phyloP scores from a whole-genome alignment of 495 filamentous ascomycete genomes.

The Xylaria sp. region DNA sequence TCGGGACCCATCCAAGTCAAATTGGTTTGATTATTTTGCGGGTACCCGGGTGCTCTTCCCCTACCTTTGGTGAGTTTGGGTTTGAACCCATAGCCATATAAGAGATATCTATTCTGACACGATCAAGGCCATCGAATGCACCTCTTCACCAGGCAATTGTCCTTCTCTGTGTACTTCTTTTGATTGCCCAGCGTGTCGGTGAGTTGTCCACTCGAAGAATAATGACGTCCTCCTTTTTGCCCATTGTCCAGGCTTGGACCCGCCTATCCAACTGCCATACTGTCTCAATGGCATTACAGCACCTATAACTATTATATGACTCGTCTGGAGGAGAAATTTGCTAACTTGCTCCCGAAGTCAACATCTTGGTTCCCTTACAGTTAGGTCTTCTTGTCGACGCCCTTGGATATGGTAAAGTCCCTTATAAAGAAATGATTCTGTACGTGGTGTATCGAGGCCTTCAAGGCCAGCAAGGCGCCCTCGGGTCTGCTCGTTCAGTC shows the following conservation, averaged over 20 bases:
- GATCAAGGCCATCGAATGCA: slow-evolving; percentile 34
- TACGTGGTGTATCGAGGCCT: slow-evolving; percentile 76
- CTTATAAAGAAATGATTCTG: slow-evolving; percentile 61
- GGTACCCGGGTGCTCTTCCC: slow-evolving; percentile 79
- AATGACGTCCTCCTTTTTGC: background rate
- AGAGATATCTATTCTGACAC: slow-evolving; percentile 22
- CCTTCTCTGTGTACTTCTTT: slow-evolving; percentile 30
- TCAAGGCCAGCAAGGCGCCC: slow-evolving; percentile 77
- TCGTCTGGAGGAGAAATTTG: background rate
- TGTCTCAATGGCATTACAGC: background rate
- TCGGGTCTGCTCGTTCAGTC: slow-evolving; percentile 71
- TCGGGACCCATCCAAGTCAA: slow-evolving; percentile 28
- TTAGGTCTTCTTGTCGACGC: slow-evolving; percentile 68
- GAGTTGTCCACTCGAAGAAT: slow-evolving; percentile 60
- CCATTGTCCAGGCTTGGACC: background rate
- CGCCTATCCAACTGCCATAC: background rate
- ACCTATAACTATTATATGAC: background rate
- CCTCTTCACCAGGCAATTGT: slow-evolving; percentile 34
- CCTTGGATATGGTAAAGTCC: slow-evolving; percentile 47
- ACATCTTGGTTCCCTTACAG: slow-evolving; percentile 72
- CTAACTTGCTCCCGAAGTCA: slow-evolving; percentile 48
- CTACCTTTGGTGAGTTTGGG: slow-evolving; percentile 69
- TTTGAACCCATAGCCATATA: slow-evolving; percentile 7
- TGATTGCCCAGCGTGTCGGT: slow-evolving; percentile 32
- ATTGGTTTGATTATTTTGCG: slow-evolving; percentile 79